Conservation (phyloP, 768 basidiomycete species). For the Galerina marginata region DNA sequence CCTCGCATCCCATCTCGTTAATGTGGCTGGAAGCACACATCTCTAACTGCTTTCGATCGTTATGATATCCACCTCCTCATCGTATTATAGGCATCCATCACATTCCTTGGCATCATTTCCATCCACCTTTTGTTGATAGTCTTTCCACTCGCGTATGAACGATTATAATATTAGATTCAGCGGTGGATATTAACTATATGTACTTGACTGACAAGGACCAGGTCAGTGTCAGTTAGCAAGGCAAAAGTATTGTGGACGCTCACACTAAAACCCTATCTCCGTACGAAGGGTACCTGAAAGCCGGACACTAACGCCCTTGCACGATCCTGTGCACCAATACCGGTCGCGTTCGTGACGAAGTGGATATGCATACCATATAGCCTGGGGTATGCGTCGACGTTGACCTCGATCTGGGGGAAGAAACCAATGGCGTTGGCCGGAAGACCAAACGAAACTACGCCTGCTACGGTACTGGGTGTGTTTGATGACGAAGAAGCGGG, state of each 20-base stretch:
- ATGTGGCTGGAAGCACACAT: constrained; percentile 1
- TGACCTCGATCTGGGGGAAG: constrained; percentile 97
- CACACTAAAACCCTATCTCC: constrained; percentile 39
- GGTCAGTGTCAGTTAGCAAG: neutral
- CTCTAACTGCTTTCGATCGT: constrained; percentile 1
- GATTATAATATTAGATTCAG: constrained; percentile 7
- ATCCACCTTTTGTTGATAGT: neutral
- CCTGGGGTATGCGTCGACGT: constrained; percentile 87
- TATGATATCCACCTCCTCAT: constrained; percentile 10
- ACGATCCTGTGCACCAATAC: constrained; percentile 88
- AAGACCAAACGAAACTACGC: constrained; percentile 90
- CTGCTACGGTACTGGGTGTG: constrained; percentile 79
- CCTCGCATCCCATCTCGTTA: neutral
- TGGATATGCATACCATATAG: constrained; percentile 92
- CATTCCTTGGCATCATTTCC: constrained; percentile 3
- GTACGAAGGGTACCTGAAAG: constrained; percentile 87
- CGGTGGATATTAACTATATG: neutral
- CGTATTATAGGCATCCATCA: constrained; percentile 13
- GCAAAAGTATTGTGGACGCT: constrained; percentile 1
- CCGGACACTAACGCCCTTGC: constrained; percentile 89
- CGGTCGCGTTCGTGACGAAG: constrained; percentile 87
- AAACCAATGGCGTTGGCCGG: constrained; percentile 83
- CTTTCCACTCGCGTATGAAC: constrained; percentile 1
- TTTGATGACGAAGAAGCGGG: constrained; percentile 69
- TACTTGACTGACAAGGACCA: neutral